Evolutionary conservation across 495 filamentous ascomycete genomes (phyloP).

Genomic region (Penicillium malachiteum): DNA sequence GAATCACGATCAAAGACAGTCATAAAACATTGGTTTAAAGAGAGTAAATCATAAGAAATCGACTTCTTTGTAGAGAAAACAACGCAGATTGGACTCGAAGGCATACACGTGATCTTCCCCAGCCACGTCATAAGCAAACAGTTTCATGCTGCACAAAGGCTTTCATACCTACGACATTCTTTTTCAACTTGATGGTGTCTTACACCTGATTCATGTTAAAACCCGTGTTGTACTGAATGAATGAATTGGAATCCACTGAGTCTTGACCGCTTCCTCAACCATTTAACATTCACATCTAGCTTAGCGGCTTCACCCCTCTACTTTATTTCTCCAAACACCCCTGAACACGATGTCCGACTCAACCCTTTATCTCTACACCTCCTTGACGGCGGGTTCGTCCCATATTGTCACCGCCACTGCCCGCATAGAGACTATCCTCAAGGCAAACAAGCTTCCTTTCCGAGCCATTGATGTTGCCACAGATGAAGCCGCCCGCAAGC

Average conservation of each 20-base stretch:
- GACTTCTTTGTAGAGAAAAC: not conserved
- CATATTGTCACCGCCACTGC: constrained; percentile 96
- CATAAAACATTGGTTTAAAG: not conserved
- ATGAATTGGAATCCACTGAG: not conserved
- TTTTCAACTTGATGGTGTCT: not conserved
- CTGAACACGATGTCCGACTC: constrained; percentile 55
- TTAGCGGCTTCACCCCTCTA: not conserved
- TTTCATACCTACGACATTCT: not conserved
- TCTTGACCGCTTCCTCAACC: not conserved
- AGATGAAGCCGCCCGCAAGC: constrained; percentile 83
- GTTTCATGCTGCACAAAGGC: constrained; percentile 5
- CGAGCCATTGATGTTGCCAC: constrained; percentile 89
- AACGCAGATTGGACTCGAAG: not conserved
- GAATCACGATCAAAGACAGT: not conserved
- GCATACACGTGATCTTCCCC: constrained; percentile 10
- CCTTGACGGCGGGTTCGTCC: constrained; percentile 92
- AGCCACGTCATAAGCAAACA: constrained; percentile 17
- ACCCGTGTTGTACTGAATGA: not conserved
- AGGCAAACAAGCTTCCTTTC: constrained; percentile 91
- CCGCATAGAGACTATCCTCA: constrained; percentile 92
- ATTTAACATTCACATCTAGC: not conserved
- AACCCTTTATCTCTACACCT: constrained; percentile 90
- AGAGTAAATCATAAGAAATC: not conserved
- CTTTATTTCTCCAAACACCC: not conserved
- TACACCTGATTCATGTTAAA: no score